Percentiles rank a stretch among this genome's conserved stretches.
phyloP scores from a whole-genome alignment of 2,329 filamentous ascomycete species.

The Xylariaceae sp. region DNA sequence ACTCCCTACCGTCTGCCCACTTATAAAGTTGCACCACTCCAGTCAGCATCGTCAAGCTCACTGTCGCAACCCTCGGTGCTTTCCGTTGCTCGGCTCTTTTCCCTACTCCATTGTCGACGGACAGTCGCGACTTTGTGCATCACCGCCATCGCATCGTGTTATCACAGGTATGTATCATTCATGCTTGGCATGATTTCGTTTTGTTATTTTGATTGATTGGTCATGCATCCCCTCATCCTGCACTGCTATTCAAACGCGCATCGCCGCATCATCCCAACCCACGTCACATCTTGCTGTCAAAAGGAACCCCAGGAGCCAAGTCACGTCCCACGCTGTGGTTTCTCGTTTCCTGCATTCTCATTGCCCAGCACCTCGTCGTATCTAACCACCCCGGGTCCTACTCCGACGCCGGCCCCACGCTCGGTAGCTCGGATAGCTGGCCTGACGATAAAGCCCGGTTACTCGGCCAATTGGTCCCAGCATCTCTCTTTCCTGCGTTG shows the following conservation, averaged over 20 bases:
- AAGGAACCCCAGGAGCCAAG: background rate
- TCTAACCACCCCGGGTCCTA: slow-evolving; percentile 3
- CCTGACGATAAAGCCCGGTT: background rate
- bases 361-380: background rate
- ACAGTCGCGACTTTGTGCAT: background rate
- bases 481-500: slow-evolving; percentile 6
- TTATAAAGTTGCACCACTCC: slow-evolving; percentile 23
- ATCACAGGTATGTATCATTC: slow-evolving; percentile 8
- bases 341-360: background rate
- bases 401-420: slow-evolving; percentile 16
- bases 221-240: background rate
- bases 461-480: slow-evolving; percentile 11
- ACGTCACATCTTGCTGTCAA: background rate
- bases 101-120: background rate
- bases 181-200: background rate
- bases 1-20: background rate
- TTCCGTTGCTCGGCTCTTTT: background rate
- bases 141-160: background rate
- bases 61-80: slow-evolving; percentile 13
- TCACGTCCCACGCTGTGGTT: background rate
- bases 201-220: background rate
- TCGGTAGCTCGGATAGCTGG: slow-evolving; percentile 1
- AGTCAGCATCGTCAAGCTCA: slow-evolving; percentile 24
- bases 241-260: background rate
- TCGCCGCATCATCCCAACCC: background rate